Evolutionary conservation across 2,329 filamentous ascomycete genomes (phyloP).

Genomic region (Arthrobotrys sinensis): DNA sequence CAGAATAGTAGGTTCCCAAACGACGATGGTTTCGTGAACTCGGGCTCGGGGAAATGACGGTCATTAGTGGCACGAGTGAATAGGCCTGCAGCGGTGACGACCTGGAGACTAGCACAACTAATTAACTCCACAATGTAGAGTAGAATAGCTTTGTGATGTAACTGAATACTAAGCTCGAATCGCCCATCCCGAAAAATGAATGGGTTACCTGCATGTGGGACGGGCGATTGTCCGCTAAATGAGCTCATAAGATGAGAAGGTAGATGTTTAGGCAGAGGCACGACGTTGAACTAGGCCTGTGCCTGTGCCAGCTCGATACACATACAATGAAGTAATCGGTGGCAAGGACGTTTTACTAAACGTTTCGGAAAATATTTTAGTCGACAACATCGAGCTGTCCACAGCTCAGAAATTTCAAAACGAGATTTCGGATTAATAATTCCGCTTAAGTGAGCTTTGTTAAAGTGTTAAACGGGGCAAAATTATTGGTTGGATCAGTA

Average conservation of each 20-base stretch:
- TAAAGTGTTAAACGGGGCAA: background rate
- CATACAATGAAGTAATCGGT: background rate
- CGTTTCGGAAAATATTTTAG: background rate
- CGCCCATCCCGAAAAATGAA: background rate
- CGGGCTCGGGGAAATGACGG: slow-evolving; percentile 1
- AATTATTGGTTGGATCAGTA: slow-evolving; percentile 7
- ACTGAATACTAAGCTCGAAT: slow-evolving; percentile 6
- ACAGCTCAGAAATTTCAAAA: background rate
- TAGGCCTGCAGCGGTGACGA: background rate
- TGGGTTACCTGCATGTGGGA: background rate
- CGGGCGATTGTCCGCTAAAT: background rate
- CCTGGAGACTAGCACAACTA: background rate
- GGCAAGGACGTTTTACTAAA: background rate
- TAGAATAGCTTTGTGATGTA: background rate
- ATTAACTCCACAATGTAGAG: background rate
- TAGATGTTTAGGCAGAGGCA: background rate
- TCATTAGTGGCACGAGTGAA: background rate
- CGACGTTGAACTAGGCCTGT: background rate
- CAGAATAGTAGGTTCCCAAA: background rate
- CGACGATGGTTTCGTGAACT: background rate
- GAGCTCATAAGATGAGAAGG: slow-evolving; percentile 1
- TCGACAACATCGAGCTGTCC: slow-evolving; percentile 1
- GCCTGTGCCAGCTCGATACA: slow-evolving; percentile 9
- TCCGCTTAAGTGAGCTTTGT: background rate
- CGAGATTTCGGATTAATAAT: slow-evolving; percentile 8